These are phyloP conservation scores for Lanzia echinophila DNA, from an alignment of 2,329 filamentous ascomycete genomes.

Conservation along the genomic window DNA sequence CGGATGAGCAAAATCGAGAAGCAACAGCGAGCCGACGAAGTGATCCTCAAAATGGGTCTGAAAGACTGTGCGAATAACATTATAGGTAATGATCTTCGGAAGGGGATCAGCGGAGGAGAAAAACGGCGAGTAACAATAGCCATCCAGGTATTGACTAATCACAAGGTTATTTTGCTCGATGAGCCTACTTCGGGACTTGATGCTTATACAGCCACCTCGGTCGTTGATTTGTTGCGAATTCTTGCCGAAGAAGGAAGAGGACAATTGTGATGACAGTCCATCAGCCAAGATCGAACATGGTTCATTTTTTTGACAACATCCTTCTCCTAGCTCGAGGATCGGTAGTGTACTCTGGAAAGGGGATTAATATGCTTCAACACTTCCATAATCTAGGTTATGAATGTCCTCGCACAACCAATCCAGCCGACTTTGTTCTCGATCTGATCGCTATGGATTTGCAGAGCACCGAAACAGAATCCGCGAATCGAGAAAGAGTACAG, in stretches of 20 bases:
- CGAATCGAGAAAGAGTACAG: slow-evolving; percentile 54
- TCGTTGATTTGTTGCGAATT: slow-evolving; percentile 79
- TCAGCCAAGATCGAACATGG: slow-evolving; percentile 84
- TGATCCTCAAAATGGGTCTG: slow-evolving; percentile 85
- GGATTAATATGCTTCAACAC: background rate
- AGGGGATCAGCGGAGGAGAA: slow-evolving; percentile 67
- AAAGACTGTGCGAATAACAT: slow-evolving; percentile 80
- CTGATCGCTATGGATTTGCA: slow-evolving; percentile 68
- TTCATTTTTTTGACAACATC: slow-evolving; percentile 78
- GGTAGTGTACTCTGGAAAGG: slow-evolving; percentile 51
- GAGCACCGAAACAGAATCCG: slow-evolving; percentile 50
- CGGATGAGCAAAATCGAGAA: slow-evolving; percentile 46
- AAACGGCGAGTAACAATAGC: slow-evolving; percentile 78
- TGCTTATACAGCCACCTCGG: slow-evolving; percentile 66
- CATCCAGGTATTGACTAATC: slow-evolving; percentile 86
- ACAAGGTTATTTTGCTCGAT: slow-evolving; percentile 76
- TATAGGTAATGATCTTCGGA: slow-evolving; percentile 74
- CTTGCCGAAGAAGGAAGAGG: slow-evolving; percentile 80
- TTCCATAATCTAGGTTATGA: background rate
- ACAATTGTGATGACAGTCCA: slow-evolving; percentile 92
- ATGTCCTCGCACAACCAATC: slow-evolving; percentile 46
- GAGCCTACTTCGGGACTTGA: slow-evolving; percentile 93
- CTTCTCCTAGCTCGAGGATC: slow-evolving; percentile 72
- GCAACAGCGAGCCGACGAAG: slow-evolving; percentile 76
- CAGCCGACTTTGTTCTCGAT: slow-evolving; percentile 68